phyloP scores from a whole-genome alignment of 106 monocot genomes.

The Phalaenopsis aphrodite region DNA sequence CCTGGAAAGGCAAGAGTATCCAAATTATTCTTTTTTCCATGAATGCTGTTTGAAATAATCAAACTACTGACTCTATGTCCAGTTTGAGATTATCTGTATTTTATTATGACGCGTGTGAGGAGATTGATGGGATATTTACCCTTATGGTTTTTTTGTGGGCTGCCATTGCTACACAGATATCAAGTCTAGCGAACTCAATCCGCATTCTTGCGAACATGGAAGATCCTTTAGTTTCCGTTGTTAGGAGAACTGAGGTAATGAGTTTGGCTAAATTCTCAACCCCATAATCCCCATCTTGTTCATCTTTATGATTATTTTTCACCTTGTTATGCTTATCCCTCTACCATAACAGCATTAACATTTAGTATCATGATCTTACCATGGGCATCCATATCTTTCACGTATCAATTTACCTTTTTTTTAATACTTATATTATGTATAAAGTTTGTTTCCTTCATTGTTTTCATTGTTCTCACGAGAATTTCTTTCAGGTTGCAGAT shows the following conservation, averaged over 20 bases:
- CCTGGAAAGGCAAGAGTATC: constrained; percentile 60
- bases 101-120: not conserved
- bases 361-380: not conserved
- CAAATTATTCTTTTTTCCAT: constrained; percentile 2
- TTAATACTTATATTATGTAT: not conserved
- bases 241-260: constrained; percentile 63
- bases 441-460: not conserved
- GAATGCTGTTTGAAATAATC: not conserved
- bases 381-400: not conserved
- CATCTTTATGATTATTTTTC: not conserved
- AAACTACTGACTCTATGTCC: not conserved
- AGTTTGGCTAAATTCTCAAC: not conserved
- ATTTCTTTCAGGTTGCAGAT: constrained; percentile 59
- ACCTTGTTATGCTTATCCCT: not conserved
- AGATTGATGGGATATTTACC: not conserved
- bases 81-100: not conserved
- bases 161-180: constrained; percentile 39
- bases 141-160: not conserved
- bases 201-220: constrained; percentile 87
- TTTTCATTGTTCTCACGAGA: not conserved
- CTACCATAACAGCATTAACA: not conserved
- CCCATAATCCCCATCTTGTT: not conserved
- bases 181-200: constrained; percentile 78
- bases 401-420: not conserved
- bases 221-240: constrained; percentile 65